Evolutionary conservation across 73 alveolate species (phyloP).

Genomic region (Stentor roeselii): DNA sequence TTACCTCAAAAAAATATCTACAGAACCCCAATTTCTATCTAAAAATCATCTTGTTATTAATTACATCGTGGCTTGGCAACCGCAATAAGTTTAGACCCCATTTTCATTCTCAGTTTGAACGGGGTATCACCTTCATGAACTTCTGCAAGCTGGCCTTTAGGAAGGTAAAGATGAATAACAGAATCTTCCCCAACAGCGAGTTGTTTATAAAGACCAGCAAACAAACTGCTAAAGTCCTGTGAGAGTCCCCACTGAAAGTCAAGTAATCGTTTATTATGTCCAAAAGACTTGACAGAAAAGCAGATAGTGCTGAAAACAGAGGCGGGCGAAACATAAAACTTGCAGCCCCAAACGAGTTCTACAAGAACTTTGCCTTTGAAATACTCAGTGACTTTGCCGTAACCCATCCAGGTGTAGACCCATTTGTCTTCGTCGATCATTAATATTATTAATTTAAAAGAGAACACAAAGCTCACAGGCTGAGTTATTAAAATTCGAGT

Average conservation of each 20-base stretch:
- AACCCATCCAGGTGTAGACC: constrained; percentile 14
- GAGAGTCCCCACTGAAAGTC: background rate
- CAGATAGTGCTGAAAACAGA: background rate
- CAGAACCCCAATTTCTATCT: no score
- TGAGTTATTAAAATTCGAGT: background rate
- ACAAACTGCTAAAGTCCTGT: background rate
- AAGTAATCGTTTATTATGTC: background rate
- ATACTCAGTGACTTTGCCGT: background rate
- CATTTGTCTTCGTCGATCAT: background rate
- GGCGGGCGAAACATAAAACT: background rate
- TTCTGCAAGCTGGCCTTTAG: constrained; percentile 12
- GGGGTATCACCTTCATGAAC: background rate
- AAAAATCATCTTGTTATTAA: no score
- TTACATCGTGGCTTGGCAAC: background rate
- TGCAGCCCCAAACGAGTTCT: constrained; percentile 1
- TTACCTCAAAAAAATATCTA: no score
- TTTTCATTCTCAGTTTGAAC: background rate
- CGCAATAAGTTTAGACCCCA: background rate
- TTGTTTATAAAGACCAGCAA: background rate
- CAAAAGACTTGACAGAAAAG: background rate
- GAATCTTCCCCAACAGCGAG: background rate
- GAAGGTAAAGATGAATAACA: background rate
- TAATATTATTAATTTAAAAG: no score
- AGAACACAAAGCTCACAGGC: background rate
- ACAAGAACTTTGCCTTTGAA: background rate